Evolutionary conservation across 2,329 filamentous ascomycete species (phyloP).

Genomic region (Xenosphaeropsis pyriputrescens): DNA sequence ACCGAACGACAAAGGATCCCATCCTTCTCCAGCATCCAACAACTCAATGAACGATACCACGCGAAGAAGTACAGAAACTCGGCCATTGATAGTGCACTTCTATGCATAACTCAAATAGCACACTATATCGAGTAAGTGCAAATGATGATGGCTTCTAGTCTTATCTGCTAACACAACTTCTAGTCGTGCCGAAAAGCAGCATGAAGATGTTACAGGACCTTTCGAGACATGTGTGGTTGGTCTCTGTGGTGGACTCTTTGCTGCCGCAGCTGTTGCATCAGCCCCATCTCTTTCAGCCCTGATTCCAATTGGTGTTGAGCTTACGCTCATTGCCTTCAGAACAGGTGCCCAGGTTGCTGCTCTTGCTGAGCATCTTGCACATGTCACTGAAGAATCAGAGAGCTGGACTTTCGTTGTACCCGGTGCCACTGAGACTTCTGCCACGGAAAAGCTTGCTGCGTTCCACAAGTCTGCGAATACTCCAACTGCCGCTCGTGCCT

Average conservation of each 20-base stretch:
- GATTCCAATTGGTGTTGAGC: constrained; percentile 45
- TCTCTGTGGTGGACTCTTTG: constrained; percentile 55
- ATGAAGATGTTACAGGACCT: constrained; percentile 33
- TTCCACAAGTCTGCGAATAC: constrained; percentile 30
- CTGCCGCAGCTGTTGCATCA: constrained; percentile 52
- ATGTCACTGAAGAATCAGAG: constrained; percentile 28
- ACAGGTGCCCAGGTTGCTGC: constrained; percentile 6
- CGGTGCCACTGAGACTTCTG: constrained; percentile 34
- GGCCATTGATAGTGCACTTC: constrained; percentile 47
- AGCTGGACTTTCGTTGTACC: constrained; percentile 55
- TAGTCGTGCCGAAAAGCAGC: constrained; percentile 37
- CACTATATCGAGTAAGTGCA: constrained; percentile 58
- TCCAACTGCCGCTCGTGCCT: constrained; percentile 29
- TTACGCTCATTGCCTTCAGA: constrained; percentile 52
- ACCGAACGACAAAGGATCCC: constrained; percentile 43
- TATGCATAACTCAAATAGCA: constrained; percentile 49
- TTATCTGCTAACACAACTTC: constrained; percentile 1
- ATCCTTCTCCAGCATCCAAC: constrained; percentile 44
- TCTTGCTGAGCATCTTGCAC: constrained; percentile 23
- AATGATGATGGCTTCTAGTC: background rate
- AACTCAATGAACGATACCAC: constrained; percentile 51
- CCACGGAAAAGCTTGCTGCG: constrained; percentile 32
- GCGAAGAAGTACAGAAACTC: constrained; percentile 39
- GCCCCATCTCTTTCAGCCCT: constrained; percentile 46
- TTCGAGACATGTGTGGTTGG: constrained; percentile 41